Conservation (phyloP, 768 basidiomycete genomes). For the Pleurotus eryngii region DNA sequence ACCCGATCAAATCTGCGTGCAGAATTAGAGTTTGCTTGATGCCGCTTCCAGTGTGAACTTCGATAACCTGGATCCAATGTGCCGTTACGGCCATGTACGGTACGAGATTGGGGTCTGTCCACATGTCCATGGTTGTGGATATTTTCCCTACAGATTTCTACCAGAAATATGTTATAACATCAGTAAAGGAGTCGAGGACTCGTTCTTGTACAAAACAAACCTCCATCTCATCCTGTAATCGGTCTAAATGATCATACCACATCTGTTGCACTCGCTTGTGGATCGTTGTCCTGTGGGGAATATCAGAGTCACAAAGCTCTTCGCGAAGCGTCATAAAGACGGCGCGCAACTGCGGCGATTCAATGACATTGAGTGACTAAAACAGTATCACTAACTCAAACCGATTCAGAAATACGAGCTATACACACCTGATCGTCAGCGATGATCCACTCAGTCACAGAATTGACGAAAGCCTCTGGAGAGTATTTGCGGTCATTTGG, state of each 20-base stretch:
- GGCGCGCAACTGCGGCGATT: conserved; percentile 13
- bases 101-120: conserved; percentile 30
- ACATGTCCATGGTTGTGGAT: conserved; percentile 32
- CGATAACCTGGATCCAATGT: conserved; percentile 32
- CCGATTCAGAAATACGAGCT: conserved; percentile 1
- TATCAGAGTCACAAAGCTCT: conserved; percentile 27
- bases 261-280: conserved; percentile 19
- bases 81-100: conserved; percentile 42
- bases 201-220: conserved; percentile 7
- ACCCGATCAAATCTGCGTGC: conserved; percentile 32
- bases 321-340: conserved; percentile 22
- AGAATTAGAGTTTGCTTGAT: conserved; percentile 22
- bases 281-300: conserved; percentile 25
- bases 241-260: conserved; percentile 20
- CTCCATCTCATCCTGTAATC: conserved; percentile 17
- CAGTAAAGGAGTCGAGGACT: not conserved
- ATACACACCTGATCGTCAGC: not conserved
- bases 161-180: too few species aligned
- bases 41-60: conserved; percentile 16
- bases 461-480: not conserved
- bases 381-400: too few species aligned
- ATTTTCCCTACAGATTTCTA: conserved; percentile 23
- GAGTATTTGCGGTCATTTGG: not conserved
- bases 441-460: conserved; percentile 1
- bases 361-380: conserved; percentile 12